Base-by-base conservation (phyloP, 371 early-diverging fungal species). In the Sporodiniella umbellata region DNA sequence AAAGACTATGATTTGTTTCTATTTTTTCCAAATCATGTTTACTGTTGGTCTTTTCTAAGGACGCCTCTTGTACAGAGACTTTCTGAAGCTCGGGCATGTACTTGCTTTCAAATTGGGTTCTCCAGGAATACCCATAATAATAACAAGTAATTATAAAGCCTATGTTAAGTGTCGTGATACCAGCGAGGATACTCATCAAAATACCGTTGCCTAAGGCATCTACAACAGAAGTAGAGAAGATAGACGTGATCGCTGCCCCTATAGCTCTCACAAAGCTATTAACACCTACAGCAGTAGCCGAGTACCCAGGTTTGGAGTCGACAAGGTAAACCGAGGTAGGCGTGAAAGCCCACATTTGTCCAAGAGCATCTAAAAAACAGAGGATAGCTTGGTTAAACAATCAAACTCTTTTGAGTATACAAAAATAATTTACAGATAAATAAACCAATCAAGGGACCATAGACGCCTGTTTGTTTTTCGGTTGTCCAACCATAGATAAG, bases 401-500 rank as follows among this genome's bases (percentile, higher is more conserved):
- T 22, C 2, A 12, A 19, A 6, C 2, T 14, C 17, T 37, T 26
- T 74, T 72, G n/a, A 61, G 67, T 69, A 76, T 70, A 35, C 72
- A 75, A 60, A n/a, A n/a, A n/a, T n/a, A 70, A 81, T 55, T 74
- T 77, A 43, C 75, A 75, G 33, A 80, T 58, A 33, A 67, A 72
- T 46, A 80, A 75, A 2, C 78, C 83, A 19, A 72, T 39, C 21
- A 83, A 68, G 2, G 80, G 72, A 0, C 53, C 71, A 48, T 74
- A 79, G 4, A 76, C 64, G 21, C 56, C 65, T n/a, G 71, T 45
- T 0, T 51, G 43, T 12, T 62, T 51, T 21, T 67, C 39, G 10
- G 76, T 64, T 24, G 70, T 65, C 78, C 79, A 83, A 1, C 78
- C 83, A 57, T 75, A 83, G 12, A 80, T 21, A 0, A 83, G 56